Evolutionary conservation across 331 rosid genomes (phyloP).

Genomic region (Rhamnella rubrinervis): DNA sequence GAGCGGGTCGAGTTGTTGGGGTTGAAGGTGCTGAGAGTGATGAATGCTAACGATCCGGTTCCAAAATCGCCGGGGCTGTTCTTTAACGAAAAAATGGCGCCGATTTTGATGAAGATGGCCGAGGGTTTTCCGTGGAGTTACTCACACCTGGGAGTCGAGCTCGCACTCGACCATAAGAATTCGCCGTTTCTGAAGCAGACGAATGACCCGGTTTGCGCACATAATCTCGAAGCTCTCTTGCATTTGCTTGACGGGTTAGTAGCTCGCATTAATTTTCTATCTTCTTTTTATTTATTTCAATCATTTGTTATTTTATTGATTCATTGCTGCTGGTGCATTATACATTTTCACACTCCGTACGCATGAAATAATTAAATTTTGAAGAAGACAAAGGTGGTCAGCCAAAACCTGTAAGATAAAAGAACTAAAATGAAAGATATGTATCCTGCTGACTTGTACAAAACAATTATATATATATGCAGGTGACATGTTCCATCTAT

Average conservation of each 20-base stretch:
- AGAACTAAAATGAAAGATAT: too few species aligned
- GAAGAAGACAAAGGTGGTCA: too few species aligned
- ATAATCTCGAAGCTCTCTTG: conserved; percentile 80
- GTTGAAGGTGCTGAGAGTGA: conserved; percentile 68
- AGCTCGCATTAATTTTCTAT: background rate
- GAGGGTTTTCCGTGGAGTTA: conserved; percentile 84
- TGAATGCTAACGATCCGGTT: conserved; percentile 65
- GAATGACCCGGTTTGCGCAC: conserved; percentile 47
- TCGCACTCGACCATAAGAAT: conserved; percentile 55
- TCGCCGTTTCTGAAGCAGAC: conserved; percentile 68
- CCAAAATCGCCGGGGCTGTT: conserved; percentile 68
- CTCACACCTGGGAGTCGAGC: conserved; percentile 67
- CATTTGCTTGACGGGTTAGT: conserved; percentile 80
- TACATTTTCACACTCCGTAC: too few species aligned
- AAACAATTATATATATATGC: too few species aligned
- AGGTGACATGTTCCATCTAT: too few species aligned
- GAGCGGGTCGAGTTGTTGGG: conserved; percentile 62
- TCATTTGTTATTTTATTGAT: background rate
- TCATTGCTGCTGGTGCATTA: too few species aligned
- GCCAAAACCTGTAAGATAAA: too few species aligned
- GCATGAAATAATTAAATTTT: too few species aligned
- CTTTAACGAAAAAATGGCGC: conserved; percentile 52
- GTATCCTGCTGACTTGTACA: too few species aligned
- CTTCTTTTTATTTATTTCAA: background rate
- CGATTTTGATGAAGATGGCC: conserved; percentile 47